Evolutionary conservation across 805 yeast species (phyloP), one percentile per base, ranked within the genome.

Genomic region (Spathaspora passalidarum): DNA sequence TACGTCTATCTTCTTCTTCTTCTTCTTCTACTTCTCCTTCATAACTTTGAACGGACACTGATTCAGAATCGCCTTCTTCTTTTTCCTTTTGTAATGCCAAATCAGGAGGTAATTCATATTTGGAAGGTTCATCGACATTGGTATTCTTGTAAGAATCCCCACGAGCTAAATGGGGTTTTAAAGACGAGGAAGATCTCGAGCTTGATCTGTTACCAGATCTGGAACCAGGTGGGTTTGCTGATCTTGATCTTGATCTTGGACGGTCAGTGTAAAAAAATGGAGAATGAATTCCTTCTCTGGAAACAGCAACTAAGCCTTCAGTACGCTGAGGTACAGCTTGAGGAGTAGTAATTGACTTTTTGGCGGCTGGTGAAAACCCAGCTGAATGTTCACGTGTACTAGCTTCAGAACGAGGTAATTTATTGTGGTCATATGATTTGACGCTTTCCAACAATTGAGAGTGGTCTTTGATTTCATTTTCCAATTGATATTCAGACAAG

Each of bases 101-200:
- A 40, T 61, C 72, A 1, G 76, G 67, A 17, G 76, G 76, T 40
- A 72, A 63, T 48, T 72, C 72, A 48, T 70, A 73, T 45, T 65
- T 67, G 14, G 68, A 56, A 22, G 75, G 79, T 42, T 73, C 73
- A 40, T 73, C 76, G 13, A 63, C 62, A 41, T 73, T 69, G 9
- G 81, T 79, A 55, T 78, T 76, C 55, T 83, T 86, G 59, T 85
- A 85, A 1, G 90, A 81, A 51, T 84, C 91, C 32, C 92, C 94
- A 49, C 86, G 73, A 2, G 92, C 91, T 55, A 86, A 69, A 63
- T 84, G 88, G 1, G 90, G 89, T 46, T 45, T 47, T 11, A 44
- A 35, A 3, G 55, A 35, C 21, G 56, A 50, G 11, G 54, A 46
- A 19, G 53, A 44, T 2, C 62, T 54, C 10, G 65, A 50, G 3